Percentiles rank a stretch among this genome's conserved stretches.
Evolutionary conservation across 768 basidiomycete genomes (phyloP).

Genomic region (Collybiopsis confluens): DNA sequence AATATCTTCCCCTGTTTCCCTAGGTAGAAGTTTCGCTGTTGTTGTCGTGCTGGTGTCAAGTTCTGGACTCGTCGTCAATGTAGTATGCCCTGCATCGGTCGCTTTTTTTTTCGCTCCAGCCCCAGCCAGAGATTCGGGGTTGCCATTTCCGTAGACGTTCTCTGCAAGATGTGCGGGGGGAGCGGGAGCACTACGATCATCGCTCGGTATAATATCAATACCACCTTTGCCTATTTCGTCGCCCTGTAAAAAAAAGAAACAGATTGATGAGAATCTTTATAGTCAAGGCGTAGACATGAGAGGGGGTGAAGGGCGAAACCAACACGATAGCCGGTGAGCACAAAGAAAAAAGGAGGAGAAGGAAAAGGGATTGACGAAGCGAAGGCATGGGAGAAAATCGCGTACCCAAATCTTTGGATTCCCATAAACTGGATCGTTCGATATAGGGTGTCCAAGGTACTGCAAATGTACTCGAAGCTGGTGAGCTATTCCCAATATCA

Average conservation of each 20-base stretch:
- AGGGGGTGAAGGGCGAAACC: no score
- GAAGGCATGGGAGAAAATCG: conserved; percentile 10
- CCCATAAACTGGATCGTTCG: conserved; percentile 93
- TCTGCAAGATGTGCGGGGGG: conserved; percentile 47
- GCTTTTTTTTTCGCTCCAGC: not conserved
- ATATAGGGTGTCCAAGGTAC: conserved; percentile 88
- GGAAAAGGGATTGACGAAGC: conserved; percentile 6
- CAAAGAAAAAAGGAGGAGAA: not conserved
- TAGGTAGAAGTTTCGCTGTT: conserved; percentile 53
- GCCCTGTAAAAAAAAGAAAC: no score
- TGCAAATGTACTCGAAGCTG: conserved; percentile 97
- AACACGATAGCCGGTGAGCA: no score
- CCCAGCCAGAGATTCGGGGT: conserved; percentile 39
- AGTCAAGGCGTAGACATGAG: no score
- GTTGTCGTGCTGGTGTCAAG: conserved; percentile 3
- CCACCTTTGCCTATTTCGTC: conserved; percentile 72
- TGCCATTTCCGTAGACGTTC: conserved; percentile 34
- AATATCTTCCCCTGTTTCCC: conserved; percentile 84
- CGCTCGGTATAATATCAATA: conserved; percentile 68
- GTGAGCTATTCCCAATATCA: no score
- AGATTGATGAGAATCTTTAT: no score
- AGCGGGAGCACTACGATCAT: conserved; percentile 59
- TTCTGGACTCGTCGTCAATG: not conserved
- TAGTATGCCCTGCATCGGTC: not conserved
- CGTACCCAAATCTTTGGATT: conserved; percentile 72